Conservation (phyloP, 352 stramenopile species). For the Globisporangium iwayamae region DNA sequence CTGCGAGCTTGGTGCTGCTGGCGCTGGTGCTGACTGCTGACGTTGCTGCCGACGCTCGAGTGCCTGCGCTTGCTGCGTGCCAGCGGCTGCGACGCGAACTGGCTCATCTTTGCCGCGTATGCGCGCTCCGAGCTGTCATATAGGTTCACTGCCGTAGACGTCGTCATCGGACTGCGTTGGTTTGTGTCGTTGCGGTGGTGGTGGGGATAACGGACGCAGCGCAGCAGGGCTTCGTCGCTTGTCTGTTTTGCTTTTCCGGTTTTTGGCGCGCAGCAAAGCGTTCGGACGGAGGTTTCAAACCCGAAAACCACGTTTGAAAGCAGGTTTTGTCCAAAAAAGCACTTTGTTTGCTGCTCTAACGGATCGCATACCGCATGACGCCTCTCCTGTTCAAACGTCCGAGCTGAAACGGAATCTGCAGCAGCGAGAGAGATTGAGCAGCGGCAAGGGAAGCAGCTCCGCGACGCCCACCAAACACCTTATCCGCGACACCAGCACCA, state of each 20-base stretch:
- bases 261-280: slow-evolving; percentile 10
- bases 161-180: neutral
- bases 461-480: neutral
- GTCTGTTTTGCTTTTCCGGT: slow-evolving; percentile 7
- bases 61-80: slow-evolving; percentile 12
- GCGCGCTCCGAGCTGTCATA: slow-evolving; percentile 16
- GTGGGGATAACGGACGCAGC: neutral
- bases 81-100: slow-evolving; percentile 18
- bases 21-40: neutral
- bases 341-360: no score
- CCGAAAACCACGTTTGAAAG: neutral
- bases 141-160: slow-evolving; percentile 7
- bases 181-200: neutral
- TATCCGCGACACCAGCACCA: neutral
- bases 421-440: neutral
- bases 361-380: no score
- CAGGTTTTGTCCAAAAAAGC: neutral
- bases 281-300: slow-evolving; percentile 4
- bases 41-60: slow-evolving; percentile 10
- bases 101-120: slow-evolving; percentile 10
- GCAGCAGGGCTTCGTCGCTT: neutral
- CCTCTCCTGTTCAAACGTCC: no score
- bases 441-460: neutral
- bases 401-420: neutral
- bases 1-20: neutral